Evolutionary conservation across 106 monocot genomes (phyloP), one percentile per base, ranked within the genome.

Genomic region (Dactylorhiza incarnata): DNA sequence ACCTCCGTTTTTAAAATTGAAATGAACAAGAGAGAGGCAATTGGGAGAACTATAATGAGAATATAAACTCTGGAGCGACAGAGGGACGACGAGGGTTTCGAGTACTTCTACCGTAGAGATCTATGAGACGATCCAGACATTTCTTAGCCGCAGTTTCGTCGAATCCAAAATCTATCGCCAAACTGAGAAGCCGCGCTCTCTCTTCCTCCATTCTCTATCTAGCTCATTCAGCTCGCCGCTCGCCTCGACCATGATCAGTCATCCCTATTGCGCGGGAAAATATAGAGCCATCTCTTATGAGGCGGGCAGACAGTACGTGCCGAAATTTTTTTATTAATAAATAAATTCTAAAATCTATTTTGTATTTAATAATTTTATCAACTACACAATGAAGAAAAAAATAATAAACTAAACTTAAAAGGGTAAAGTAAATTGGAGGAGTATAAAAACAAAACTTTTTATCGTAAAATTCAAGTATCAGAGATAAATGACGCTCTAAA

Each of bases 101-200:
- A 45, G 23, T 23, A 59, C 10, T 20, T 55, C 48, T 74, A 97
- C 97, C 97, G 51, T 94, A 97, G 67, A 94, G 91, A 77, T 86
- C 81, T 81, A 91, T 55, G 76, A 94, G 87, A 14, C 86, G 82
- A 78, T 94, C 86, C 26, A 97, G 81, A 84, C 97, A 97, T 68
- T 76, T 66, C 9, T 63, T 81, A 1, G 97, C 89, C 71, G 80
- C 50, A 4, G 77, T 80, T 62, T 94, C 87, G 19, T 89, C 87
- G 84, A 97, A 97, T 54, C 97, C 97, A 71, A 86, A 84, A 17
- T 91, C 91, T 16, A 76, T 52, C 0, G 97, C 97, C 73, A 97
- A 82, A 77, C 84, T 91, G 15, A 94, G 81, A 49, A 97, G 87
- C 74, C 89, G 77, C 45, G 79, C 85, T 53, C 78, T 83, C 87